Conservation (phyloP, 768 basidiomycete species). For the Gymnopilus junonius region DNA sequence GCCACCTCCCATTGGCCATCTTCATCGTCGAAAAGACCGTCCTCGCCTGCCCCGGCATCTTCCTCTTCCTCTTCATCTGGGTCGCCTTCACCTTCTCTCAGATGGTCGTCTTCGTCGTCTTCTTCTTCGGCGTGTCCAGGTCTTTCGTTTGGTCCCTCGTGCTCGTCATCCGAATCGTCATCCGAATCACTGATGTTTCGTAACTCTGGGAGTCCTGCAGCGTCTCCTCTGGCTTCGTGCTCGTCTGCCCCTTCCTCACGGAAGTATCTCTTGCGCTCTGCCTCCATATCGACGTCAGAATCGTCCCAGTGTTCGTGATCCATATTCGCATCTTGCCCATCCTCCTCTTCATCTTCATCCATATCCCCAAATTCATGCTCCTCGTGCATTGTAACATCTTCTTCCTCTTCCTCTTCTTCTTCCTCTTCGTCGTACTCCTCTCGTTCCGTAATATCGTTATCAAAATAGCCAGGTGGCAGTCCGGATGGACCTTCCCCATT, state of each 20-base stretch:
- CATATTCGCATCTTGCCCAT: neutral
- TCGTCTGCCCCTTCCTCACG: slow-evolving; percentile 15
- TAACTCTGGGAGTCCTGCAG: neutral
- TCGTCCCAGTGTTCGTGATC: neutral
- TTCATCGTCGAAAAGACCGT: slow-evolving; percentile 35
- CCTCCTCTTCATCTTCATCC: slow-evolving; percentile 9
- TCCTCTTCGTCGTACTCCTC: slow-evolving; percentile 6
- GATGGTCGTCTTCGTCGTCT: slow-evolving; percentile 23
- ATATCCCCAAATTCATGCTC: neutral
- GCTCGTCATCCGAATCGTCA: slow-evolving; percentile 27
- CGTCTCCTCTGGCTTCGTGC: neutral
- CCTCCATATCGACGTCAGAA: slow-evolving; percentile 21
- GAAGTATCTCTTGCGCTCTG: slow-evolving; percentile 28
- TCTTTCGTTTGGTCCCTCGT: slow-evolving; percentile 23
- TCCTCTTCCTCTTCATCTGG: slow-evolving; percentile 48
- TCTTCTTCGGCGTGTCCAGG: slow-evolving; percentile 8
- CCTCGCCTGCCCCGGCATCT: slow-evolving; percentile 34
- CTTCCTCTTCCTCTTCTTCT: slow-evolving; percentile 8
- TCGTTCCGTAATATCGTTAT: neutral
- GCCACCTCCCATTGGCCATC: slow-evolving; percentile 41
- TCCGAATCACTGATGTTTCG: slow-evolving; percentile 13
- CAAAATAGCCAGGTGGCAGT: slow-evolving; percentile 26
- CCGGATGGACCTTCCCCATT: slow-evolving; percentile 42
- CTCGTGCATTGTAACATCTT: neutral
- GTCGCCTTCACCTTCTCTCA: slow-evolving; percentile 31